These are phyloP conservation scores for Aspergillus chevalieri DNA, from an alignment of 2,329 filamentous ascomycete genomes.

Conservation along the genomic window DNA sequence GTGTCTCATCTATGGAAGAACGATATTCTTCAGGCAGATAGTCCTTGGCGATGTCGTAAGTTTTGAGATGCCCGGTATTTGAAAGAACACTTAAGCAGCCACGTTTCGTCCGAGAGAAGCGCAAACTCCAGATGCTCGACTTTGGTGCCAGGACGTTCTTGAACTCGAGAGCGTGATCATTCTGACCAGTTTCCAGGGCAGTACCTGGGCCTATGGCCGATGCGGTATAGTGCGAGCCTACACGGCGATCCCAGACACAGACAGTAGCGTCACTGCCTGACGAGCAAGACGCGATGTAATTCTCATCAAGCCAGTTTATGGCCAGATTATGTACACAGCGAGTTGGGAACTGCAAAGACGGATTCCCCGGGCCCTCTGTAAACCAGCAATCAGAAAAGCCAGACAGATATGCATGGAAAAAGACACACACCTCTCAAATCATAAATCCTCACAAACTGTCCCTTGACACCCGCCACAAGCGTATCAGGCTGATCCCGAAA, in stretches of 20 bases:
- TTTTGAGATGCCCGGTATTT: constrained; percentile 54
- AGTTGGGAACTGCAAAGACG: constrained; percentile 47
- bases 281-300: constrained; percentile 56
- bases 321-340: constrained; percentile 59
- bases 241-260: constrained; percentile 58
- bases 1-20: constrained; percentile 33
- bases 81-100: constrained; percentile 55
- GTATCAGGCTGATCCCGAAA: constrained; percentile 55
- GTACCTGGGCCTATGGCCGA: constrained; percentile 27
- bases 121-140: constrained; percentile 56
- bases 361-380: constrained; percentile 32
- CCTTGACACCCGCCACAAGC: constrained; percentile 56
- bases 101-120: constrained; percentile 54
- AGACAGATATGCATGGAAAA: constrained; percentile 2
- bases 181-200: constrained; percentile 26
- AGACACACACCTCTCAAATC: constrained; percentile 52
- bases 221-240: constrained; percentile 33
- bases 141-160: constrained; percentile 48
- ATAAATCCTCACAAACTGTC: constrained; percentile 56
- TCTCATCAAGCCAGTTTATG: constrained; percentile 59
- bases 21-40: constrained; percentile 35
- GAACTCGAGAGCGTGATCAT: constrained; percentile 53
- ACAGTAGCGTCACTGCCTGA: constrained; percentile 52
- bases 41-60: constrained; percentile 51
- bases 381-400: constrained; percentile 1